Percentiles rank a stretch among this genome's conserved stretches.
phyloP scores from a whole-genome alignment of 129 eudicot species.

The Cynara cardunculus region DNA sequence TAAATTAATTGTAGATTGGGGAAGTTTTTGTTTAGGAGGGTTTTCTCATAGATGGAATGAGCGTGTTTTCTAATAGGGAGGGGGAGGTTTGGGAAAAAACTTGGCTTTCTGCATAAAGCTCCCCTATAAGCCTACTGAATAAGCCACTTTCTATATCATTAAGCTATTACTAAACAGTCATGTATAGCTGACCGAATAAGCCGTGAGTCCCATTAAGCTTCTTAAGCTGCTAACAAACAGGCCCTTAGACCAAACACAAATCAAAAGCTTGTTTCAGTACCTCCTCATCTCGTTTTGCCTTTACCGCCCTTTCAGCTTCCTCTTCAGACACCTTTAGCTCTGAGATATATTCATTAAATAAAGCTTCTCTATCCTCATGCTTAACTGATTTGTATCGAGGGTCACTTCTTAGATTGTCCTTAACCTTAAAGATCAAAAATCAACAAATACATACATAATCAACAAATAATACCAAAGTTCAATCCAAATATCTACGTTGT shows the following conservation, averaged over 20 bases:
- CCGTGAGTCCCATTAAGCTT: too few species aligned
- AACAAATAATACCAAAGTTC: not conserved
- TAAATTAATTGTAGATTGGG: too few species aligned
- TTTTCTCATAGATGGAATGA: too few species aligned
- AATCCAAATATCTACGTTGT: not conserved
- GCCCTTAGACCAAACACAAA: not conserved
- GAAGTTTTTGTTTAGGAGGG: too few species aligned
- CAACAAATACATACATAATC: constrained; percentile 18
- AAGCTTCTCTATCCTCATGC: constrained; percentile 83
- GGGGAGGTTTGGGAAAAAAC: too few species aligned
- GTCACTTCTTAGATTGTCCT: constrained; percentile 73
- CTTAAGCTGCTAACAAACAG: too few species aligned
- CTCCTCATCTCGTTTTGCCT: constrained; percentile 83
- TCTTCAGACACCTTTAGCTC: constrained; percentile 69
- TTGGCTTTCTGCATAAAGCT: too few species aligned
- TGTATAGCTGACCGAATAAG: too few species aligned
- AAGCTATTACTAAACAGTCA: too few species aligned
- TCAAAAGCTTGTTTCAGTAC: constrained; percentile 29
- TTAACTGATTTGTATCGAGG: constrained; percentile 79
- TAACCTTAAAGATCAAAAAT: constrained; percentile 51
- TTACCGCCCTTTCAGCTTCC: constrained; percentile 53
- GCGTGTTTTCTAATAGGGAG: too few species aligned
- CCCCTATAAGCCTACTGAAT: too few species aligned
- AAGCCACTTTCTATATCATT: too few species aligned
- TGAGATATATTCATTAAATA: constrained; percentile 73